A percentile compares a stretch with the other conserved stretches of the same genome.
These are phyloP conservation scores for Aspergillus neoniger DNA, from an alignment of 2,329 filamentous ascomycete genomes.

Conservation along the genomic window DNA sequence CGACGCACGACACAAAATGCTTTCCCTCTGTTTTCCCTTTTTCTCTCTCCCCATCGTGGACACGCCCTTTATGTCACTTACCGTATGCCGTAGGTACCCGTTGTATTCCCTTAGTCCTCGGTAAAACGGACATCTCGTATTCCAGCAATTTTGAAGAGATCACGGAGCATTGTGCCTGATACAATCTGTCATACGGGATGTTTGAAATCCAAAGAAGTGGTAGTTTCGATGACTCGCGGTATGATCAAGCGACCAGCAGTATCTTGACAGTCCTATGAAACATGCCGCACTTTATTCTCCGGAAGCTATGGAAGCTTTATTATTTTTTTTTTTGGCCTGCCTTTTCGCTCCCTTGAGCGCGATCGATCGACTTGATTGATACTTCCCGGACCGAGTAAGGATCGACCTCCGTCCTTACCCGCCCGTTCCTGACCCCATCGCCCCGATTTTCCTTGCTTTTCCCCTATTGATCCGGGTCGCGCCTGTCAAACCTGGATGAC, in stretches of 20 bases:
- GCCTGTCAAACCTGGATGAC: not conserved
- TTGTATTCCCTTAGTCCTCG: not conserved
- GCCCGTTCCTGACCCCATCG: not conserved
- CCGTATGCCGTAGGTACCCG: not conserved
- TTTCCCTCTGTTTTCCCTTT: not conserved
- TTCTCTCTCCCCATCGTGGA: too few species aligned
- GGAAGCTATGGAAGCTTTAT: not conserved
- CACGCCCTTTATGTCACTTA: not conserved
- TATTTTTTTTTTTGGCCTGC: too few species aligned
- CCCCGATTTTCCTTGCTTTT: not conserved
- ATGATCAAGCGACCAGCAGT: not conserved
- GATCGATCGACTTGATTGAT: not conserved
- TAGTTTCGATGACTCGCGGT: not conserved
- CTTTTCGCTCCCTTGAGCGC: not conserved
- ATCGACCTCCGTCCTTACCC: not conserved
- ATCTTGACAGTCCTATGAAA: not conserved
- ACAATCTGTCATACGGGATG: not conserved
- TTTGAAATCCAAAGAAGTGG: not conserved
- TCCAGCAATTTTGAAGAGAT: not conserved
- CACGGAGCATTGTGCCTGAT: not conserved
- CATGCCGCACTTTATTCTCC: not conserved
- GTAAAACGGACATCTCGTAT: not conserved
- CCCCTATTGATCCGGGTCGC: not conserved
- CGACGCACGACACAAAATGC: slow-evolving; percentile 1
- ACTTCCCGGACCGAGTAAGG: not conserved